phyloP scores from a whole-genome alignment of 2,329 filamentous ascomycete species.

The Fusarium pseudoanthophilum region DNA sequence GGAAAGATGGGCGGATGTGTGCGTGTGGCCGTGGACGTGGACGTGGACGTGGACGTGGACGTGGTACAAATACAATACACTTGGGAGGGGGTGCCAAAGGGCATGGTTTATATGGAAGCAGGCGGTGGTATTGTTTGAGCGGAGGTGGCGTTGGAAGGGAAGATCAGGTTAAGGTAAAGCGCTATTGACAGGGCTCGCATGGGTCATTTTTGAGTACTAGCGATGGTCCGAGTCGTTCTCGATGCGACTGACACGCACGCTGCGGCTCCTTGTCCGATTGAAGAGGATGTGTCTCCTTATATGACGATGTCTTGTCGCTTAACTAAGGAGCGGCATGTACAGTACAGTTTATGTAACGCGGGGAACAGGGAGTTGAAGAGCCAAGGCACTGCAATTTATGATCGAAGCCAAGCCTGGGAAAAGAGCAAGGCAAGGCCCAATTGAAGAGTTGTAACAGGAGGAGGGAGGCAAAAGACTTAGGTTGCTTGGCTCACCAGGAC shows the following conservation, averaged over 20 bases:
- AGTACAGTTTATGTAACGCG: constrained; percentile 5
- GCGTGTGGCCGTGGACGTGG: constrained; percentile 4
- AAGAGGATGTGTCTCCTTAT: constrained; percentile 13
- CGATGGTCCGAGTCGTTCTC: constrained; percentile 11
- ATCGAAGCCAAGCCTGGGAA: constrained; percentile 25
- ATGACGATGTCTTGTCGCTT: constrained; percentile 27
- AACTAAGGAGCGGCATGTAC: constrained; percentile 9
- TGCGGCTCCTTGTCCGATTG: constrained; percentile 30
- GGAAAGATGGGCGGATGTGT: constrained; percentile 10
- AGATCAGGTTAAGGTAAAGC: constrained; percentile 39
- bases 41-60: constrained; percentile 11
- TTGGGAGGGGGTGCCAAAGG: constrained; percentile 7
- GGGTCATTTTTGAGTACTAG: neutral
- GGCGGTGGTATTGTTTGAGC: constrained; percentile 38
- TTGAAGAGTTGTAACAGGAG: constrained; percentile 26
- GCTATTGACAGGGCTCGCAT: constrained; percentile 27
- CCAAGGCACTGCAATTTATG: constrained; percentile 13
- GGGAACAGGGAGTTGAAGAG: constrained; percentile 22
- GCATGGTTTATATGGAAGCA: constrained; percentile 29
- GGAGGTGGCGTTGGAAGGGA: constrained; percentile 42
- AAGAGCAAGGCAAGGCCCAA: constrained; percentile 1
- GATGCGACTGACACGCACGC: constrained; percentile 1
- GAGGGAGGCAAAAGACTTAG: constrained; percentile 27
- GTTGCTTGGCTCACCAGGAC: constrained; percentile 40
- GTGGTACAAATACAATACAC: neutral